phyloP scores from a whole-genome alignment of 2,329 filamentous ascomycete species.

The Sporothrix pallida region DNA sequence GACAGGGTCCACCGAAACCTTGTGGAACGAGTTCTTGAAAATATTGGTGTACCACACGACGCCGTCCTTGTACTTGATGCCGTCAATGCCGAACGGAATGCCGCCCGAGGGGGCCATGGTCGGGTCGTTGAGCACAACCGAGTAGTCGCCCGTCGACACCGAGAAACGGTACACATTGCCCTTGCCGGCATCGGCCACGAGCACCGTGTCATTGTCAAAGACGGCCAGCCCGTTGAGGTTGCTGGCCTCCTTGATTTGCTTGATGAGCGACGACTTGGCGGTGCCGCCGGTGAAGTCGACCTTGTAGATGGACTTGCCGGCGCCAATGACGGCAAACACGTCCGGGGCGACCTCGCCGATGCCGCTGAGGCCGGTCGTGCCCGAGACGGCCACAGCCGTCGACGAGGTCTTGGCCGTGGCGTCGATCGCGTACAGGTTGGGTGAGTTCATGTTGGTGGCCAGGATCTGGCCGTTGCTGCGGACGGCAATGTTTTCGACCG shows the following conservation, averaged over 20 bases:
- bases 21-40: constrained; percentile 47
- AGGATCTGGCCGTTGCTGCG: constrained; percentile 44
- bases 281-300: constrained; percentile 42
- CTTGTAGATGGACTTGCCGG: constrained; percentile 44
- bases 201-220: constrained; percentile 43
- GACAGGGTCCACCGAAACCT: constrained; percentile 42
- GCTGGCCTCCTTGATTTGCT: constrained; percentile 42
- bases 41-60: constrained; percentile 47
- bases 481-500: constrained; percentile 44
- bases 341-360: constrained; percentile 44
- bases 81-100: constrained; percentile 47
- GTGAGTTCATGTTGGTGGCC: constrained; percentile 46
- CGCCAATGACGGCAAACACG: constrained; percentile 44
- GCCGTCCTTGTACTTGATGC: constrained; percentile 43
- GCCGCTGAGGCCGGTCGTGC: constrained; percentile 42
- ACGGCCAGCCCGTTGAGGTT: constrained; percentile 45
- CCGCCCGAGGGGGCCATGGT: constrained; percentile 43
- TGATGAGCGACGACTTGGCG: constrained; percentile 41
- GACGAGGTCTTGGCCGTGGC: constrained; percentile 40
- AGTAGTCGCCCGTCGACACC: constrained; percentile 42
- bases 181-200: constrained; percentile 44
- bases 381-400: constrained; percentile 42
- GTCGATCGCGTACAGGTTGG: constrained; percentile 43
- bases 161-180: constrained; percentile 43
- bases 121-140: constrained; percentile 40